phyloP scores from a whole-genome alignment of 768 basidiomycete genomes.

The Cantharellus anzutake region DNA sequence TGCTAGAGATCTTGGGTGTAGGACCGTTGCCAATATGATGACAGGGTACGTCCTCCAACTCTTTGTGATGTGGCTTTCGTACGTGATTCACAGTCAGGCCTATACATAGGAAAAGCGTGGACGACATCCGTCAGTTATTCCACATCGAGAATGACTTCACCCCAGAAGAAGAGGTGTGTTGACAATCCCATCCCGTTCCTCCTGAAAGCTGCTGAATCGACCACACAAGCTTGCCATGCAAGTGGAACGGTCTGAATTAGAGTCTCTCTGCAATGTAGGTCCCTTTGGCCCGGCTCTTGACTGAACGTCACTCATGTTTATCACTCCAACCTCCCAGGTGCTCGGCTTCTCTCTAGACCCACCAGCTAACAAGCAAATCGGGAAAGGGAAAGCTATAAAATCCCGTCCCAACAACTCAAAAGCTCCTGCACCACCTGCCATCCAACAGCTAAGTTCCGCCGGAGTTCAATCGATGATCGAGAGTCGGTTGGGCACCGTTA shows the following conservation, averaged over 20 bases:
- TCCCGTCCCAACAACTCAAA: no score
- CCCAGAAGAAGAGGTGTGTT: slow-evolving; percentile 4
- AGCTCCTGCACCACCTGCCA: no score
- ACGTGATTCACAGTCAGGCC: not conserved
- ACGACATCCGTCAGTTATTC: slow-evolving; percentile 3
- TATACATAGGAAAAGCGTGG: not conserved
- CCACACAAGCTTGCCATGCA: not conserved
- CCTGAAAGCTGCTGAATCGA: not conserved
- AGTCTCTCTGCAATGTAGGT: not conserved
- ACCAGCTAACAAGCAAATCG: not conserved
- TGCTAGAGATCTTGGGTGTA: slow-evolving; percentile 4
- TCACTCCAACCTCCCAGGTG: not conserved
- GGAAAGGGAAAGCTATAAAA: not conserved
- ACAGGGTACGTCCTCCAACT: not conserved
- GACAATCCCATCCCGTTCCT: not conserved
- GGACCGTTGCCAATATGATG: slow-evolving; percentile 6
- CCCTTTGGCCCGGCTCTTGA: not conserved
- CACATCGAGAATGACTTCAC: slow-evolving; percentile 5
- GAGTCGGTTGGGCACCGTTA: no score
- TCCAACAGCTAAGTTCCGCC: not conserved
- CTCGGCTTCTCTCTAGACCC: not conserved
- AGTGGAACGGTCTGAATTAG: not conserved
- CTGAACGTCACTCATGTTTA: not conserved
- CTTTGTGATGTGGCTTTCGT: not conserved
- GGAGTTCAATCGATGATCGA: not conserved